Evolutionary conservation across 2,329 filamentous ascomycete genomes (phyloP), one percentile per base, ranked within the genome.

Genomic region (Alternaria rosae): DNA sequence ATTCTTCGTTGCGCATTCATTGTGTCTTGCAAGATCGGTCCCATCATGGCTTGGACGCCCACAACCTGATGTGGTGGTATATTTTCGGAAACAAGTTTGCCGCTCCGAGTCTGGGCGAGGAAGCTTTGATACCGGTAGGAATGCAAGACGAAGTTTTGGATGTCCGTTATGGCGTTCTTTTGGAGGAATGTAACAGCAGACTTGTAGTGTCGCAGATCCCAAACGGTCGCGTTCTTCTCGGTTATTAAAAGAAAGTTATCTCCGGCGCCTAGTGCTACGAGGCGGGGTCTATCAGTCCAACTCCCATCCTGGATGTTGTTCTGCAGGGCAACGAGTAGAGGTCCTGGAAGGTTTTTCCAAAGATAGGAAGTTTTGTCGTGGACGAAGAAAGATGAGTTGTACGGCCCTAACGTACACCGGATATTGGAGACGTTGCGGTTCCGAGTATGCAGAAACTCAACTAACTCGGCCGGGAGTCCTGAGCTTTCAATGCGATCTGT

Each of bases 331-430:
- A 57, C 28, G 9, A 76, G 65, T 0, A 79, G 65, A 2, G 17
- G 32, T 0, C 62, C 42, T 2, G 77, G 77, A 1, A 79, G 66
- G 25, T 73, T 76, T 65, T 75, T 72, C 77, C 77, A 79, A 4
- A 74, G 59, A 26, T 73, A 78, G 0, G 71, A 61, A 4, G 65
- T 51, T 3, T 57, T 61, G 57, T 78, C 77, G 54, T 75, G 68
- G 21, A 66, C 68, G 50, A 75, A 75, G 65, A 76, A 79, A 6
- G 76, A 78, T 2, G 64, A 20, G 54, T 78, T 78, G 58, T 78
- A 70, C 2, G 77, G 70, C 4, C 77, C 77, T 1, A 79, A 63
- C 3, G 67, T 68, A 11, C 77, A 71, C 20, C 70, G 71, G 15
- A 79, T 61, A 4, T 67, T 58, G 10, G 71, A 59, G n/a, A 78